Conservation (phyloP, 768 basidiomycete genomes). For the Lactarius indigo region DNA sequence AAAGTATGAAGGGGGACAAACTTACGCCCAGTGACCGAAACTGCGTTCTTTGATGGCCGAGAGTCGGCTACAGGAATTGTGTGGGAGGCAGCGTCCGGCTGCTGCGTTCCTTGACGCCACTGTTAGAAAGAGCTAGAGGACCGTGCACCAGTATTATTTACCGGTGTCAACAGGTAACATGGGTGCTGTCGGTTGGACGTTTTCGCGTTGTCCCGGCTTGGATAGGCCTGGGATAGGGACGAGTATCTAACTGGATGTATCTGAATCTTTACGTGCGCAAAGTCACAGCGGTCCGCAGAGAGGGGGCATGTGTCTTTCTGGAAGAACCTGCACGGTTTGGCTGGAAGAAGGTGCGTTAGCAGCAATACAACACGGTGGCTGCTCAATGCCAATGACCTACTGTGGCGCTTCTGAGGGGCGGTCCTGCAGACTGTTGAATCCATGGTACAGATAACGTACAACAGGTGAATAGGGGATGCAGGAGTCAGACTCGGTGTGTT, state of each 20-base stretch:
- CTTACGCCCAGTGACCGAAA: not conserved
- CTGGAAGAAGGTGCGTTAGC: slow-evolving; percentile 1
- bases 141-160: slow-evolving; percentile 1
- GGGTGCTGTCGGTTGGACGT: not conserved
- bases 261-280: slow-evolving; percentile 23
- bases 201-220: not conserved
- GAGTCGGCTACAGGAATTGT: not conserved
- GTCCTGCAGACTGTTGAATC: not conserved
- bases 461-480: slow-evolving; percentile 3
- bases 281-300: slow-evolving; percentile 25
- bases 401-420: slow-evolving; percentile 18
- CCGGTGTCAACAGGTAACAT: slow-evolving; percentile 8
- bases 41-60: not conserved
- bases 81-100: not conserved
- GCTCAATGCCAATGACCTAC: slow-evolving; percentile 9
- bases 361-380: not conserved
- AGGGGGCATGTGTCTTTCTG: slow-evolving; percentile 23
- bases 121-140: slow-evolving; percentile 3
- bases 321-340: slow-evolving; percentile 24
- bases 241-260: slow-evolving; percentile 16
- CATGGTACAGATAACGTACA: slow-evolving; percentile 10
- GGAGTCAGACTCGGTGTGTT: slow-evolving; percentile 8
- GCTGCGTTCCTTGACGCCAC: not conserved
- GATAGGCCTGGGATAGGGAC: not conserved
- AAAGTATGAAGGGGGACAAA: not conserved